These are phyloP conservation scores for Persicaria maculosa DNA, from an alignment of 148 eudicot species.

Conservation along the genomic window DNA sequence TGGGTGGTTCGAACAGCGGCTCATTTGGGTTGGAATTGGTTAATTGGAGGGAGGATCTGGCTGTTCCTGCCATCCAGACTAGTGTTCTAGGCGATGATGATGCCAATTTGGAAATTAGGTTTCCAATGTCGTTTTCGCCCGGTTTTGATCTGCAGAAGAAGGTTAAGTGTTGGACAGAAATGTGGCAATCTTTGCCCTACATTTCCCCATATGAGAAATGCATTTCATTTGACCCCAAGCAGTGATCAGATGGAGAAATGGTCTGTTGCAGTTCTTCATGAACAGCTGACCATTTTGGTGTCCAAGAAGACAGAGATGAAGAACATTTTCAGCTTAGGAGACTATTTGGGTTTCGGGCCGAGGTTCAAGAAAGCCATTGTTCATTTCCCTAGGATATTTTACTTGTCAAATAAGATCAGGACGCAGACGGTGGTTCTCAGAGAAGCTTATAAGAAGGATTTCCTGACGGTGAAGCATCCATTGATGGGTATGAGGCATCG, in stretches of 20 bases:
- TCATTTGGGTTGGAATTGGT: conserved; percentile 50
- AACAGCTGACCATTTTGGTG: conserved; percentile 49
- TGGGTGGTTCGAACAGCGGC: neutral
- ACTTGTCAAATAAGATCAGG: conserved; percentile 59
- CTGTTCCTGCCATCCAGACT: conserved; percentile 36
- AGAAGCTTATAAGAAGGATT: conserved; percentile 55
- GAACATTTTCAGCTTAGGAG: conserved; percentile 45
- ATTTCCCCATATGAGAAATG: conserved; percentile 70
- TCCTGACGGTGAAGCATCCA: conserved; percentile 51
- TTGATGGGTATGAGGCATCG: conserved; percentile 60
- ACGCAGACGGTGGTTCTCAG: conserved; percentile 72
- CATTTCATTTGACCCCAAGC: conserved; percentile 43
- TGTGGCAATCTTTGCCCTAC: conserved; percentile 72
- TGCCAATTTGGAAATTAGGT: conserved; percentile 23
- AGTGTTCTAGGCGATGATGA: conserved; percentile 19
- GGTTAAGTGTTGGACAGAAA: conserved; percentile 49
- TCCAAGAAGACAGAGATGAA: conserved; percentile 61
- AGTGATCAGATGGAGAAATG: conserved; percentile 70
- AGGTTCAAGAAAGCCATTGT: conserved; percentile 65
- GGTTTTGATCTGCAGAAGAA: conserved; percentile 75
- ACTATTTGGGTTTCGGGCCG: conserved; percentile 50
- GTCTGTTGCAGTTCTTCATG: conserved; percentile 62
- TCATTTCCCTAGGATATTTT: conserved; percentile 70
- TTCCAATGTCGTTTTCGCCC: conserved; percentile 42
- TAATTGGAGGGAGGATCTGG: conserved; percentile 46